Evolutionary conservation across 2,329 filamentous ascomycete species (phyloP), one percentile per base, ranked within the genome.

Genomic region (Magnaporthales sp.): DNA sequence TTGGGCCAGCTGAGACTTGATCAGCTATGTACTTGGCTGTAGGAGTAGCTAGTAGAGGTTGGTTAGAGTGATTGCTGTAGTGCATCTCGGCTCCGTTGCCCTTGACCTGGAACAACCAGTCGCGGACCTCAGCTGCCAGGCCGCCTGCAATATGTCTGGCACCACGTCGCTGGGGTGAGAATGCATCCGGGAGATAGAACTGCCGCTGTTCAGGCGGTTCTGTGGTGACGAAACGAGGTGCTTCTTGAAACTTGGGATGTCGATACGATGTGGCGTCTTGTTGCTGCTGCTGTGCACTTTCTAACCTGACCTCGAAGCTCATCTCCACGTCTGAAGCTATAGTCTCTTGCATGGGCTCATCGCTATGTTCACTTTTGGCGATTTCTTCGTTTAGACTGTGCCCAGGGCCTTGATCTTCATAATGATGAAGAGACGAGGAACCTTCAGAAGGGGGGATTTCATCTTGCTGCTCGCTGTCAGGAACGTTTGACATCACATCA

Each of bases 41-140:
- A 69, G 69, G 74, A n/a, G 72, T 72, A 8, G 66, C 67, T 26
- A 19, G 67, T 66, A 62, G 63, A 31, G 63, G 70, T 67, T 51
- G 54, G 19, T 22, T 10, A 64, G 67, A 31, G 68, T 63, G 32
- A 31, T 63, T 27, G 66, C 61, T 2, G 65, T 65, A 19, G 64
- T 2, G 64, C 65, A n/a, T 66, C 64, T 68, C 69, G 26, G 71
- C 71, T 19, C 69, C 69, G 19, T 71, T 72, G 0, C 75, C 74
- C 68, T 80, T 80, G 56, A 79, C 75, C 63, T 79, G 78, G 54
- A 81, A 75, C 32, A 82, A 75, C 80, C 80, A 82, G 72, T 79
- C 77, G 7, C 79, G 75, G 9, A 81, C 71, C 67, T 78, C 76
- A 2, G 78, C 75, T 3, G 80, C 80, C 13, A 81, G 74, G 0